Evolutionary conservation across 352 stramenopile genomes (phyloP), one percentile per base, ranked within the genome.

Genomic region (Phytopythium litorale): DNA sequence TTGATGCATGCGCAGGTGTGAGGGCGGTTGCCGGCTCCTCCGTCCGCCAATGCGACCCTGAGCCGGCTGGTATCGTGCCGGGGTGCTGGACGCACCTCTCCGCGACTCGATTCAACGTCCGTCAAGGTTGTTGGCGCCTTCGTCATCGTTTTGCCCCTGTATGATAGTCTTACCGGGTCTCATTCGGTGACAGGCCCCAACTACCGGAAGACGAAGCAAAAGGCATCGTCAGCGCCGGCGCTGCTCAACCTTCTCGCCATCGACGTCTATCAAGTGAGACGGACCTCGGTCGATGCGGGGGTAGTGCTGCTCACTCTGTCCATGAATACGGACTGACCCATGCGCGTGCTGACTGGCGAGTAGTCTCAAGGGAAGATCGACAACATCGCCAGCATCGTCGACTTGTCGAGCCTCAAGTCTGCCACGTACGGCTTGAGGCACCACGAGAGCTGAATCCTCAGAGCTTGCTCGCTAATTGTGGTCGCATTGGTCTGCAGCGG

Each of bases 81-180:
- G 79, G 78, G 0, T 88, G 74, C 60, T 94, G 84, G 84, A 71
- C 79, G 5, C 78, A 89, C 30, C 74, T 94, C 19, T 70, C 75
- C 28, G 82, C 78, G 6, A 88, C 79, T 19, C 77, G 81, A 5
- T 94, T 91, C 50, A 87, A 92, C n/a, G 82, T 94, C n/a, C 80
- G 84, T 3, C 79, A 90, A 79, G 84, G 84, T 33, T 49, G 38
- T 45, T 19, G 38, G 7, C 4, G 42, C 42, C 43, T 56, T 43
- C 46, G 23, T 9, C 35, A 9, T 15, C 12, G 35, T 16, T 9
- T 15, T 28, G 25, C 28, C 28, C 28, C 28, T 4, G 28, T 32
- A 6, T 6, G 28, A 40, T 11, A 11, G 7, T 15, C 35, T 40
- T 15, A 40, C 35, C 35, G 7, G 35, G 28, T 15, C 9, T 40